Conservation (phyloP, 2,329 filamentous ascomycete species). For the Akanthomyces muscarius region DNA sequence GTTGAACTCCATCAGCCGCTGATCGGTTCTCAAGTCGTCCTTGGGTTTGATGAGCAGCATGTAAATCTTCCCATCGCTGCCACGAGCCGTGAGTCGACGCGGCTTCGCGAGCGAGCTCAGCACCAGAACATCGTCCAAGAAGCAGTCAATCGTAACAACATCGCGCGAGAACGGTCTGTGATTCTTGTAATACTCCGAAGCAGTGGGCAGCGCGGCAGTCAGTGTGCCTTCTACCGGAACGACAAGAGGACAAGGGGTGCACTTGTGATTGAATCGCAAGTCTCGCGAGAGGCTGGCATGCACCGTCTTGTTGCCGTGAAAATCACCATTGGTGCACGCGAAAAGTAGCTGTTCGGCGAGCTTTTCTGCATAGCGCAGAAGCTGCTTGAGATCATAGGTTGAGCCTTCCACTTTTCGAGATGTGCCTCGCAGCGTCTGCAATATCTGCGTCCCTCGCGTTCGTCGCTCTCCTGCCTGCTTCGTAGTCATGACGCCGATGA, state of each 20-base stretch:
- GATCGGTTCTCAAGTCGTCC: conserved; percentile 94
- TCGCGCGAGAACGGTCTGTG: conserved; percentile 88
- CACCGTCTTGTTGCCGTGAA: conserved; percentile 61
- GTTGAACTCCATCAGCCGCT: conserved; percentile 99
- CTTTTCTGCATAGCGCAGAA: conserved; percentile 76
- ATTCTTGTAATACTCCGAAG: conserved; percentile 65
- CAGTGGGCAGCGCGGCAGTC: conserved; percentile 73
- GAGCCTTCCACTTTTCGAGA: conserved; percentile 50
- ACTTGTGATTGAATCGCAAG: conserved; percentile 79
- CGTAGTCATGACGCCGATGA: conserved; percentile 82
- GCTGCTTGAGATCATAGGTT: conserved; percentile 58
- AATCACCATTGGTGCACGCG: conserved; percentile 74
- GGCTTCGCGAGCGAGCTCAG: conserved; percentile 90
- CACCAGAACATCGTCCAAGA: conserved; percentile 84
- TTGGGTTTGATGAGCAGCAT: conserved; percentile 95
- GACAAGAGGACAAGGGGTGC: conserved; percentile 77
- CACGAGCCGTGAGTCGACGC: conserved; percentile 80
- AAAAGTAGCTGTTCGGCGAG: conserved; percentile 77
- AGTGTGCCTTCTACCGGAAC: conserved; percentile 85
- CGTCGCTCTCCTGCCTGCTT: conserved; percentile 65
- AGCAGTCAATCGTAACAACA: conserved; percentile 74
- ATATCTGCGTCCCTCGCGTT: conserved; percentile 47
- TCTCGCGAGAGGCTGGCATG: conserved; percentile 71
- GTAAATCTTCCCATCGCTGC: conserved; percentile 84
- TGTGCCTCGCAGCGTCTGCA: conserved; percentile 45